Percentiles rank a stretch among this genome's conserved stretches.
These are phyloP conservation scores for Saccharum hybrid DNA, from an alignment of 202 grass and related monocot genomes.

Conservation along the genomic window DNA sequence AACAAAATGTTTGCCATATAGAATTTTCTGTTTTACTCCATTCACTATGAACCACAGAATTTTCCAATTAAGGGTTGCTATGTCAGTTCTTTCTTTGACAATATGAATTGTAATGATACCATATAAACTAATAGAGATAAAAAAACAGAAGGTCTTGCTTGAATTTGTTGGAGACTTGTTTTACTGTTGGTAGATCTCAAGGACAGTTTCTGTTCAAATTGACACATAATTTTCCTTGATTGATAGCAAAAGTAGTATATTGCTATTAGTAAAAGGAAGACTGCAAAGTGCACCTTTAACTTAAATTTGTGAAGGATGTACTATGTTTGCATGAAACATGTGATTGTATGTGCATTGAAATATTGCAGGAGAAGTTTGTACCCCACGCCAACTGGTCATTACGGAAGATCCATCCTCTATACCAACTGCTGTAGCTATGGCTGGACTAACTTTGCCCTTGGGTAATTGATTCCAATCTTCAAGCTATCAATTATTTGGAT, in stretches of 20 bases:
- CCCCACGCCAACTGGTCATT: slow-evolving; percentile 80
- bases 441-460: slow-evolving; percentile 78
- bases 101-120: background rate
- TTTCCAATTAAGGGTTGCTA: slow-evolving; percentile 31
- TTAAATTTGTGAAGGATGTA: slow-evolving; percentile 9
- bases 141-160: slow-evolving; percentile 11
- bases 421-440: slow-evolving; percentile 66
- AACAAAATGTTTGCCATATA: background rate
- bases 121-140: slow-evolving; percentile 6
- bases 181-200: slow-evolving; percentile 9
- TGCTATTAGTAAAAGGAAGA: slow-evolving; percentile 18
- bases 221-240: background rate
- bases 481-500: slow-evolving; percentile 28
- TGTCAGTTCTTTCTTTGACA: slow-evolving; percentile 5
- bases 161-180: slow-evolving; percentile 16
- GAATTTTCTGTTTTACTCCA: slow-evolving; percentile 6
- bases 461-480: slow-evolving; percentile 54
- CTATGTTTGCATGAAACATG: slow-evolving; percentile 17
- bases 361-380: slow-evolving; percentile 70
- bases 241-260: slow-evolving; percentile 16
- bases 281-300: slow-evolving; percentile 35
- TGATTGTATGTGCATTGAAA: slow-evolving; percentile 43
- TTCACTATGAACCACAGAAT: slow-evolving; percentile 4
- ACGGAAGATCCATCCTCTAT: slow-evolving; percentile 73
- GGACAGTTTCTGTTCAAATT: slow-evolving; percentile 4